Base-by-base conservation (phyloP, 2,329 filamentous ascomycete species). In the Cladosporium cucumerinum region DNA sequence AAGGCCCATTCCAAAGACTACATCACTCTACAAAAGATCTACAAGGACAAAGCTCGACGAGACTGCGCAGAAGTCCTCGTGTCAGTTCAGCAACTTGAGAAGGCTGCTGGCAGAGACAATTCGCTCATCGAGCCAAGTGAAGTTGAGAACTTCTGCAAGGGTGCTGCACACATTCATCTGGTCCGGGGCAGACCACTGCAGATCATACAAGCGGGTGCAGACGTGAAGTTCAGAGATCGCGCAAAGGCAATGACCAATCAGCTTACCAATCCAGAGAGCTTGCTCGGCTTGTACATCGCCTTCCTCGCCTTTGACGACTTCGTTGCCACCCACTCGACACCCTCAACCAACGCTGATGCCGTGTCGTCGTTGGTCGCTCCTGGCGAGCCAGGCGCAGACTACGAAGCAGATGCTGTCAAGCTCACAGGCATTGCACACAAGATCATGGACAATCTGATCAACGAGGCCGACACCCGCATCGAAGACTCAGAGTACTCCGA, bases 141-240 rank as follows among this genome's bases (percentile, higher is more conserved):
- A 71, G 88, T 98, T 54, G 93, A 97, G 73, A 82, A 90, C 39
- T 98, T 97, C 77, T 98, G 94, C 85, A 97, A 96, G 79, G 96
- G 96, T 70, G 94, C 93, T 58, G 90, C 91, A 55, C 95, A 96
- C 75, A 90, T 97, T 75, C 96, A 95, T 78, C 85, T 98, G 57
- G 88, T 98, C 65, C 90, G 89, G 30, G 86, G 87, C 21, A 79
- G 82, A 30, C 79, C 81, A 3, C 82, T 88, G 57, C 82, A 83
- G 39, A 71, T 82, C n/a, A 76, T 78, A 1, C 75, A 77, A 18
- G 70, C 77, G 69, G 80, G 82, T 54, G 74, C 77, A 58, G 57
- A 65, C 36, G 66, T 71, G 16, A 61, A 55, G 1, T 75, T 75
- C 39, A 68, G 65, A 23, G 72, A 73, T 23, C 78, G 87, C 25